A percentile compares a stretch with the other conserved stretches of the same genome.
phyloP scores from a whole-genome alignment of 176 grass and related monocot species.

The Ensete ventricosum region DNA sequence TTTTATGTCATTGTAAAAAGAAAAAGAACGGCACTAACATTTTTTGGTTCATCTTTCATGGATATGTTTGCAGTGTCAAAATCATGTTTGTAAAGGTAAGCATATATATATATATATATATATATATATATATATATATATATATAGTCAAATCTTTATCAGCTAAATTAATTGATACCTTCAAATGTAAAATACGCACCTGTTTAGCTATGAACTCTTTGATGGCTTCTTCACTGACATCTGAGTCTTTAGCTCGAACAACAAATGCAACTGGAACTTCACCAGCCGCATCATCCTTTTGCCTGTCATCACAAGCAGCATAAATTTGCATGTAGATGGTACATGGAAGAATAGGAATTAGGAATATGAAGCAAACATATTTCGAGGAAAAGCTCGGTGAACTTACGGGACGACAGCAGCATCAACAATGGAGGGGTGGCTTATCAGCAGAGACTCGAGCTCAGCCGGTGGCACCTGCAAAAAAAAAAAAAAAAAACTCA shows the following conservation, averaged over 20 bases:
- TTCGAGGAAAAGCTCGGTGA: not conserved
- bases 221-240: conserved; percentile 60
- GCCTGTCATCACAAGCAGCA: conserved; percentile 27
- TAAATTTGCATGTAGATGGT: no score
- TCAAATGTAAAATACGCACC: conserved; percentile 12
- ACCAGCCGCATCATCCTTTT: conserved; percentile 63
- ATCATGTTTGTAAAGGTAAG: no score
- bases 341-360: no score
- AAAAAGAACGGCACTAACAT: no score
- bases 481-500: not conserved
- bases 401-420: conserved; percentile 83
- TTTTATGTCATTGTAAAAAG: no score
- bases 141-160: no score
- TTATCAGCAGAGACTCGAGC: conserved; percentile 73
- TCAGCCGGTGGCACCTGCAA: conserved; percentile 85
- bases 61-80: no score
- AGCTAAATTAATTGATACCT: no score
- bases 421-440: conserved; percentile 62
- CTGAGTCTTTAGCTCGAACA: conserved; percentile 41
- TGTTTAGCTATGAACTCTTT: conserved; percentile 85
- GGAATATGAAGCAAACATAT: no score
- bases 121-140: no score
- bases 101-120: no score
- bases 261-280: conserved; percentile 92
- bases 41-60: no score